Conservation (phyloP, 164 flowering plant species). For the Sedum album region DNA sequence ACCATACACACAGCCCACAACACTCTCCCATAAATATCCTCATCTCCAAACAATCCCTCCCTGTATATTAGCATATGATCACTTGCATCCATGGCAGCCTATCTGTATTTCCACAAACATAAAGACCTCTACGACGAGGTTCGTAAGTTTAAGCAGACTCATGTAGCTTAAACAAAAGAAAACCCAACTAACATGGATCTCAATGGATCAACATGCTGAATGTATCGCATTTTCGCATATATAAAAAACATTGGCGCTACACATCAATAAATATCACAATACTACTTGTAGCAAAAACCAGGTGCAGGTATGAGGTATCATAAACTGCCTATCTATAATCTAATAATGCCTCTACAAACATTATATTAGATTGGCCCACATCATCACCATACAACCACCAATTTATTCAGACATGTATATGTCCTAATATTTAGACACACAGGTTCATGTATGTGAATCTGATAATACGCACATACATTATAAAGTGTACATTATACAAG, state of each 20-base stretch:
- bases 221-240: background rate
- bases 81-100: background rate
- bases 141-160: background rate
- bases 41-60: background rate
- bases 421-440: background rate
- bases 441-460: background rate
- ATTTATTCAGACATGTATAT: background rate
- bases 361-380: background rate
- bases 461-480: too few species aligned
- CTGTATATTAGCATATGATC: background rate
- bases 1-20: conserved; percentile 3
- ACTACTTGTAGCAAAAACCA: conserved; percentile 6
- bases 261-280: background rate
- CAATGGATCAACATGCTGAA: background rate
- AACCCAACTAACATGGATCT: background rate
- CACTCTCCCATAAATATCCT: conserved; percentile 2
- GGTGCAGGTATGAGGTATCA: conserved; percentile 1
- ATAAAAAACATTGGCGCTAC: background rate
- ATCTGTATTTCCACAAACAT: background rate
- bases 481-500: too few species aligned
- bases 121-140: too few species aligned
- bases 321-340: background rate
- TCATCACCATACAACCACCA: background rate
- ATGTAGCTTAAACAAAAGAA: too few species aligned
- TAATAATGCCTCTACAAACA: too few species aligned